Conservation (phyloP, 345 rosid genomes). For the Syzygium aromaticum region DNA sequence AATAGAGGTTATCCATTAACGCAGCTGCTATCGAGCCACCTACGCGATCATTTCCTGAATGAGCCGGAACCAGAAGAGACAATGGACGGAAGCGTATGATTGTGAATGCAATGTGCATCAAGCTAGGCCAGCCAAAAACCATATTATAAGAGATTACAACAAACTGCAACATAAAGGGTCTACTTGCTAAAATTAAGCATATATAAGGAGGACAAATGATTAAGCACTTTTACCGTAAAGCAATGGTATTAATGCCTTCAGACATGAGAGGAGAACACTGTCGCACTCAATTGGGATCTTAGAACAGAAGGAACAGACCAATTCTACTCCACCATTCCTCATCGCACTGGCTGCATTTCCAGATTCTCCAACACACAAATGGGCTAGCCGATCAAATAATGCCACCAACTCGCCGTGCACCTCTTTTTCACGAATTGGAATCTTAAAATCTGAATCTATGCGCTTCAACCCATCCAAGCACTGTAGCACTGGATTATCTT, state of each 20-base stretch:
- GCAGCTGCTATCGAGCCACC: not conserved
- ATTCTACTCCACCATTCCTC: conserved; percentile 60
- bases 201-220: not conserved
- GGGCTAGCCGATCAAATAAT: conserved; percentile 33
- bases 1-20: not conserved
- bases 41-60: not conserved
- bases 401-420: conserved; percentile 29
- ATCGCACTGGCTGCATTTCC: conserved; percentile 57
- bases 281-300: conserved; percentile 28
- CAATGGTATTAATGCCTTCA: conserved; percentile 47
- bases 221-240: conserved; percentile 39
- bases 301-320: conserved; percentile 49
- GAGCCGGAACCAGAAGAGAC: not conserved
- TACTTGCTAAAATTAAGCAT: not conserved
- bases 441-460: conserved; percentile 7
- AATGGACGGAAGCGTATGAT: not conserved
- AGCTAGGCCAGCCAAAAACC: not conserved
- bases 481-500: conserved; percentile 53
- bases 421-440: conserved; percentile 18
- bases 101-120: not conserved
- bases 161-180: not conserved
- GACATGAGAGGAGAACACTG: conserved; percentile 32
- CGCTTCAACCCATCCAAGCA: conserved; percentile 54
- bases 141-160: not conserved
- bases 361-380: conserved; percentile 31